phyloP scores from a whole-genome alignment of 257 asterid species.

The Craterostigma plantagineum region DNA sequence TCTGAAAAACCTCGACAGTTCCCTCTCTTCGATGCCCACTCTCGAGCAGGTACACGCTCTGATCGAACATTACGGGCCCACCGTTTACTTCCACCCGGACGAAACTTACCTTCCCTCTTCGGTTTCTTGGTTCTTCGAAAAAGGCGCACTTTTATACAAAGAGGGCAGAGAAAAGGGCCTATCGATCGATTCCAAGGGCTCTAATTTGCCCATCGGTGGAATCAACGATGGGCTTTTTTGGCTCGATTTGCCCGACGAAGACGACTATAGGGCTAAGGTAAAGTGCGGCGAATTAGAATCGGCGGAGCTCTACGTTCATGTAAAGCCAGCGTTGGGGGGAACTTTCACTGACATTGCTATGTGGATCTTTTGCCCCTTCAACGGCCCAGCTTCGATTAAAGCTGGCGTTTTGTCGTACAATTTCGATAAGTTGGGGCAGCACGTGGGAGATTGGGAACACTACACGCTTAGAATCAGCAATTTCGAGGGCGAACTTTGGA shows the following conservation, averaged over 20 bases:
- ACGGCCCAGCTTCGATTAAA: constrained; percentile 4
- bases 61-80: constrained; percentile 67
- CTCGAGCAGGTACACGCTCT: constrained; percentile 57
- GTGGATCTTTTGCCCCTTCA: constrained; percentile 34
- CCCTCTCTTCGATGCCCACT: constrained; percentile 66
- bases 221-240: constrained; percentile 63
- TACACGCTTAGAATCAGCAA: constrained; percentile 74
- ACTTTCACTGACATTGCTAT: constrained; percentile 69
- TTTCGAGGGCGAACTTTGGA: constrained; percentile 76
- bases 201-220: constrained; percentile 66
- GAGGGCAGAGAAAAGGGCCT: constrained; percentile 18
- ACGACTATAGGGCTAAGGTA: constrained; percentile 18
- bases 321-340: constrained; percentile 82
- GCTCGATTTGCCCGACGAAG: constrained; percentile 67
- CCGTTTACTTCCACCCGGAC: constrained; percentile 63
- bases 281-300: constrained; percentile 56
- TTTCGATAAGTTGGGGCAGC: constrained; percentile 63
- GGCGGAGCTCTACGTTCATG: constrained; percentile 64
- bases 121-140: constrained; percentile 68
- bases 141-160: constrained; percentile 47
- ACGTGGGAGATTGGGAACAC: constrained; percentile 97
- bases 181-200: constrained; percentile 42
- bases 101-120: constrained; percentile 78
- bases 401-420: neutral
- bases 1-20: constrained; percentile 45